Conservation (phyloP, 805 yeast species). For the Metschnikowia lunata region DNA sequence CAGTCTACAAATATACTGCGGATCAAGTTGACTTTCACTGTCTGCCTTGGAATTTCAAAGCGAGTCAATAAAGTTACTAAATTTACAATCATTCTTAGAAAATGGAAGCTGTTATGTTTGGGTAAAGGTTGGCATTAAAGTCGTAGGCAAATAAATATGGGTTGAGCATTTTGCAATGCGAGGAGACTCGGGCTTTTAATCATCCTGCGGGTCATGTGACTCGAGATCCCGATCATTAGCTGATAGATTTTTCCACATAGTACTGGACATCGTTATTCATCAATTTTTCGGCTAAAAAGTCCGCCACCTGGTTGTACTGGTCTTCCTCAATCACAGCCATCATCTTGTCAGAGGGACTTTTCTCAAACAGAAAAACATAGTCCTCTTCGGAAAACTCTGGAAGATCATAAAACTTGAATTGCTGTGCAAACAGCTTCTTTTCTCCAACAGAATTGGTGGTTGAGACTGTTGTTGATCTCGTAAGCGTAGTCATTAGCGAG, state of each 20-base stretch:
- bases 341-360: slow-evolving; percentile 16
- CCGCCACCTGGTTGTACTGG: slow-evolving; percentile 38
- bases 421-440: slow-evolving; percentile 9
- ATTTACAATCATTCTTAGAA: too few relatives aligned
- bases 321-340: slow-evolving; percentile 29
- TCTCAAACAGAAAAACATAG: slow-evolving; percentile 17
- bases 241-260: slow-evolving; percentile 20
- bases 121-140: neutral
- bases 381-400: slow-evolving; percentile 27
- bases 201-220: too few relatives aligned
- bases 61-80: too few relatives aligned
- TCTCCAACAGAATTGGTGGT: slow-evolving; percentile 24
- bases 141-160: slow-evolving; percentile 5
- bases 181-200: too few relatives aligned
- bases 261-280: slow-evolving; percentile 35
- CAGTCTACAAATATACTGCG: too few relatives aligned
- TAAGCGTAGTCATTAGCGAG: slow-evolving; percentile 36
- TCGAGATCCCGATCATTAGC: too few relatives aligned
- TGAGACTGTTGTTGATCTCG: slow-evolving; percentile 40
- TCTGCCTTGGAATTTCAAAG: too few relatives aligned
- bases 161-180: neutral
- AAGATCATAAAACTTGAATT: slow-evolving; percentile 28
- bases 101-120: too few relatives aligned
- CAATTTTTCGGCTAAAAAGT: slow-evolving; percentile 38
- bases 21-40: too few relatives aligned